These are phyloP conservation scores for Trametes pubescens DNA, from an alignment of 1,284 basidiomycete species.

Conservation along the genomic window DNA sequence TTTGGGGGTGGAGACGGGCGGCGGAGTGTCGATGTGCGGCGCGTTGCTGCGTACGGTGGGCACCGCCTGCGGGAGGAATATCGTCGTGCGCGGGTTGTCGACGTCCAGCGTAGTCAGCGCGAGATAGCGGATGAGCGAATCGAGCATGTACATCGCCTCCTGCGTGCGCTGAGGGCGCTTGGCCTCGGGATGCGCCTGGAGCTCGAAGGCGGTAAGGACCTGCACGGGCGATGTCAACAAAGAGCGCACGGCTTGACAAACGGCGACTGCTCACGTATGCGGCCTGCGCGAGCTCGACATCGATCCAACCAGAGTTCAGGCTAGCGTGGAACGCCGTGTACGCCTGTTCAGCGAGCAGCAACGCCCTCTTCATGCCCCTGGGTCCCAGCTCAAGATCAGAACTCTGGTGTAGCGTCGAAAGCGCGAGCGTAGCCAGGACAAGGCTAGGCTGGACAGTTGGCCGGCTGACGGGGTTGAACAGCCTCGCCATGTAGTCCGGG, in stretches of 20 bases:
- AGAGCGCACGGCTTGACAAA: not conserved
- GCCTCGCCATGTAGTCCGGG: conserved; percentile 66
- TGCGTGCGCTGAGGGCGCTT: conserved; percentile 38
- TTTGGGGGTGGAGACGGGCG: not conserved
- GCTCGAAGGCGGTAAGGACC: conserved; percentile 27
- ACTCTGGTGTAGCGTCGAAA: conserved; percentile 73
- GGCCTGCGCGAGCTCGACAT: conserved; percentile 73
- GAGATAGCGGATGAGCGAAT: conserved; percentile 29
- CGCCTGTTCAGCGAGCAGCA: conserved; percentile 68
- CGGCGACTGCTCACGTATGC: conserved; percentile 63
- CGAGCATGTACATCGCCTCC: conserved; percentile 47
- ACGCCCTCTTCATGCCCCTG: conserved; percentile 59
- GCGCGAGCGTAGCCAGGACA: conserved; percentile 67
- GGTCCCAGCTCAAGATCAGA: conserved; percentile 57
- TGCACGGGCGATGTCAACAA: not conserved
- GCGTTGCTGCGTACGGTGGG: not conserved
- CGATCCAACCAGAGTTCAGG: conserved; percentile 72
- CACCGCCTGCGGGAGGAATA: conserved; percentile 1
- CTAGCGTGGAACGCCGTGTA: conserved; percentile 75
- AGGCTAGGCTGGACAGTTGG: conserved; percentile 71
- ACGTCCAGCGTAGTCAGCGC: conserved; percentile 20
- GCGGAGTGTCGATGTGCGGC: not conserved
- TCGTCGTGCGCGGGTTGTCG: conserved; percentile 25
- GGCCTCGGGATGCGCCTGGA: conserved; percentile 22
- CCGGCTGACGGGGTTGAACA: conserved; percentile 59